A percentile compares a stretch with the other conserved stretches of the same genome.
phyloP scores from a whole-genome alignment of 2,329 filamentous ascomycete genomes.

The Nemania diffusa region DNA sequence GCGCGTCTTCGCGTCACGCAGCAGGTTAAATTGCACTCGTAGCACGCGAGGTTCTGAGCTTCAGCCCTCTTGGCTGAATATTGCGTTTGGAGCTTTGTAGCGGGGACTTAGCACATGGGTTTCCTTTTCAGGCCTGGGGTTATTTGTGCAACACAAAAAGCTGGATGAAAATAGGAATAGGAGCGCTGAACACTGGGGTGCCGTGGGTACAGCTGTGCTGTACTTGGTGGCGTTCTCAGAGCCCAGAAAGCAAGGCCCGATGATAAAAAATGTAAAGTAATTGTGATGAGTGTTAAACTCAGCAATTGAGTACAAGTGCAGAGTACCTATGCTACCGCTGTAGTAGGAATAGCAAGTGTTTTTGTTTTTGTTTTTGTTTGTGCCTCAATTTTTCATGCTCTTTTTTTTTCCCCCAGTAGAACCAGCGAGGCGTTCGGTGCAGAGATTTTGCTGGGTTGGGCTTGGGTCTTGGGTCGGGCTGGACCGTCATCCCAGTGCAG shows the following conservation, averaged over 20 bases:
- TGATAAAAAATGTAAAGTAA: neutral
- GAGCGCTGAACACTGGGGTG: slow-evolving; percentile 2
- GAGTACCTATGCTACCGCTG: neutral
- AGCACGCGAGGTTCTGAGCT: slow-evolving; percentile 9
- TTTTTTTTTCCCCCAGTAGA: slow-evolving; percentile 5
- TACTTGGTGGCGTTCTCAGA: slow-evolving; percentile 2
- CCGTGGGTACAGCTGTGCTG: neutral
- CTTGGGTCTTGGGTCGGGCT: neutral
- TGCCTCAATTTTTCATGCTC: slow-evolving; percentile 18
- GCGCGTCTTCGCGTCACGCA: slow-evolving; percentile 26
- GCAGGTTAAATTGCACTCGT: slow-evolving; percentile 7
- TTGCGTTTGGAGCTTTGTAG: slow-evolving; percentile 33
- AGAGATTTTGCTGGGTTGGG: slow-evolving; percentile 9
- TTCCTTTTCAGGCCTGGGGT: slow-evolving; percentile 31
- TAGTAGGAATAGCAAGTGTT: neutral
- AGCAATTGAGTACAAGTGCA: neutral
- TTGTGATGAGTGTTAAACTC: neutral
- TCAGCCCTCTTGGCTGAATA: slow-evolving; percentile 7
- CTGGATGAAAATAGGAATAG: slow-evolving; percentile 26
- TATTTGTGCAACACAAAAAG: slow-evolving; percentile 8
- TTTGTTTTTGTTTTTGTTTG: slow-evolving; percentile 16
- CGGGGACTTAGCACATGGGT: slow-evolving; percentile 24
- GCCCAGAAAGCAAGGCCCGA: slow-evolving; percentile 12
- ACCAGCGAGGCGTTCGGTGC: slow-evolving; percentile 8
- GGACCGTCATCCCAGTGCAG: slow-evolving; percentile 14